Conservation (phyloP, 176 grass and related monocot species). For the Musa beccarii region DNA sequence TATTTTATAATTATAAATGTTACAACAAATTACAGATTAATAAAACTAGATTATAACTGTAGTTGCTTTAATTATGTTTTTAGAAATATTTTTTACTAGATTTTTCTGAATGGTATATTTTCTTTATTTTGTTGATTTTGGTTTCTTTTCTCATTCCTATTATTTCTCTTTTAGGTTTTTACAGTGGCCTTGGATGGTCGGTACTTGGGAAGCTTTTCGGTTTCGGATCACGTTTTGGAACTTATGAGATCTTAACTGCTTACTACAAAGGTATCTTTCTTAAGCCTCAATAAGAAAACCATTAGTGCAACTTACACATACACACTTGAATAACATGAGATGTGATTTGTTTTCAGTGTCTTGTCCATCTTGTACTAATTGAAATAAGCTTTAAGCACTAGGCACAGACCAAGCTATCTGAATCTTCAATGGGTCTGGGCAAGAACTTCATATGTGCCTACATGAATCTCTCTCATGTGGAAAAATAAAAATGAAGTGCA, state of each 20-base stretch:
- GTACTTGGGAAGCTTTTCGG: constrained; percentile 49
- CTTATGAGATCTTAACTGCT: constrained; percentile 81
- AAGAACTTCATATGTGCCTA: not conserved
- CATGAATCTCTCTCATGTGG: no score
- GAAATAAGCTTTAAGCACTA: not conserved
- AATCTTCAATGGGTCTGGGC: not conserved
- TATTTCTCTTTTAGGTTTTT: constrained; percentile 43
- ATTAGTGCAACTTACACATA: not conserved
- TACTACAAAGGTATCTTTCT: constrained; percentile 73
- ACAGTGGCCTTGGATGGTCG: constrained; percentile 82
- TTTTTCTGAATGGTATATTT: not conserved
- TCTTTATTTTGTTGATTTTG: constrained; percentile 13
- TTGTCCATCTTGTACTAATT: not conserved
- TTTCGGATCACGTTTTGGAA: constrained; percentile 77
- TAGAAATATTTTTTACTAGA: no score
- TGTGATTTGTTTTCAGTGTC: not conserved
- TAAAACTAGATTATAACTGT: no score
- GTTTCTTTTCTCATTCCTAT: not conserved
- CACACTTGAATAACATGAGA: not conserved
- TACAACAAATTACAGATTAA: no score
- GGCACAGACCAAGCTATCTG: not conserved
- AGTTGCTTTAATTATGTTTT: no score
- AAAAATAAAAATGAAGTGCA: no score
- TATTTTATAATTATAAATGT: no score
- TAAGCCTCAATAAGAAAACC: not conserved